A percentile compares a stretch with the other conserved stretches of the same genome.
Evolutionary conservation across 1,139 yeast genomes (phyloP).

Genomic region (Yamadazyma buinensis): DNA sequence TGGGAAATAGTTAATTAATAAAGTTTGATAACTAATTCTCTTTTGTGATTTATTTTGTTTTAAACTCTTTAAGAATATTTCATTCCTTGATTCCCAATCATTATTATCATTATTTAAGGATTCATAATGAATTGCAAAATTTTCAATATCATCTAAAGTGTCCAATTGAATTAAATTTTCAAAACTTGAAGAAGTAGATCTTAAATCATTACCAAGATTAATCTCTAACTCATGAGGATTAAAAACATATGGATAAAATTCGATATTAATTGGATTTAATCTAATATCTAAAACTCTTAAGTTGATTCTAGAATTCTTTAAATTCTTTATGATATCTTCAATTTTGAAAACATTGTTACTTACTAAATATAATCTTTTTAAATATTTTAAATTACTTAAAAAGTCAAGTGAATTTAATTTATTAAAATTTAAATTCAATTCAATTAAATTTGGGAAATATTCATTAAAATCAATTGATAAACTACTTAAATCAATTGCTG

Average conservation of each 20-base stretch:
- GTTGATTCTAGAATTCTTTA: conserved; percentile 26
- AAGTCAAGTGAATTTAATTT: conserved; percentile 28
- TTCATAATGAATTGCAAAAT: conserved; percentile 39
- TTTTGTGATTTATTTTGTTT: conserved; percentile 20
- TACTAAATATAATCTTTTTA: conserved; percentile 40
- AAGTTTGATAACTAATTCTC: conserved; percentile 36
- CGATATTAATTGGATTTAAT: conserved; percentile 46
- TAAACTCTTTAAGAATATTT: conserved; percentile 23
- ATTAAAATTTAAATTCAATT: conserved; percentile 51
- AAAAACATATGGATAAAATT: conserved; percentile 52
- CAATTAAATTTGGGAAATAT: conserved; percentile 45
- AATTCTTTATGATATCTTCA: conserved; percentile 29
- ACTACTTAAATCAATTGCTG: conserved; percentile 39
- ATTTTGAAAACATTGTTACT: conserved; percentile 42
- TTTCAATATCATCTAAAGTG: conserved; percentile 44
- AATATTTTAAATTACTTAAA: conserved; percentile 25
- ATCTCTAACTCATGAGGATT: conserved; percentile 40
- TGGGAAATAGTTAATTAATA: conserved; percentile 33
- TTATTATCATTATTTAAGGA: conserved; percentile 26
- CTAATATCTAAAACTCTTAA: conserved; percentile 46
- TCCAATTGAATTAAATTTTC: conserved; percentile 38
- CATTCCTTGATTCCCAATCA: conserved; percentile 40
- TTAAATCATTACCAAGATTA: conserved; percentile 4
- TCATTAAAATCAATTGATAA: conserved; percentile 36
- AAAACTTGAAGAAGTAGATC: conserved; percentile 1